Evolutionary conservation across 75 land plant species (phyloP), one percentile per base, ranked within the genome.

Genomic region (Cryptomeria japonica): DNA sequence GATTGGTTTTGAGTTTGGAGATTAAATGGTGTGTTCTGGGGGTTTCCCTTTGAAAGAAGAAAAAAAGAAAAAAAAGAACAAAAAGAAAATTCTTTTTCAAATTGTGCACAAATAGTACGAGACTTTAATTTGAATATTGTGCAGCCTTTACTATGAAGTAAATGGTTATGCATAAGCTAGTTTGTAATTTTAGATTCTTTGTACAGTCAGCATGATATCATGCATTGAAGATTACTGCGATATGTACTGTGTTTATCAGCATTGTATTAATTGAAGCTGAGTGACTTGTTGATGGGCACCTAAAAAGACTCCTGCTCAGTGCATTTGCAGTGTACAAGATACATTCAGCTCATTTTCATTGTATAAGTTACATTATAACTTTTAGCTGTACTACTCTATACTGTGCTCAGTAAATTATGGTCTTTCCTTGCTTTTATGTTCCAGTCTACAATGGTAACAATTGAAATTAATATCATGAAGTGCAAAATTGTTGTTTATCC

Each of bases 121-220:
- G 28, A 25, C 8, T 79, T 39, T 41, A 2, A 22, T 79, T 79
- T 46, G 44, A n/a, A 82, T 25, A 46, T 25, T 46, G 14, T 82
- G 51, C 11, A 82, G 47, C 77, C 34, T 82, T 82, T 82, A 42
- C 47, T 13, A 46, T 82, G 15, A 25, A 82, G 46, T 82, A 41
- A 28, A 46, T 44, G 77, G 49, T 82, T 44, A 49, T 11, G 32
- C 28, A 28, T 82, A 46, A 46, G 42, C 32, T n/a, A 46, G 14
- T 82, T 42, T 82, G 77, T 75, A 82, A 44, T 46, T 41, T 44
- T 28, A 82, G 47, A 82, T 82, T 44, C 84, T n/a, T 46, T 46
- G 31, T 28, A 46, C 46, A 46, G 49, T 10, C 49, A 28, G 32
- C 49, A 82, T 79, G 82, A 19, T 46, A 46, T 44, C 46, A 46